Base-by-base conservation (phyloP, 352 stramenopile genomes). In the Phytophthora constricta region DNA sequence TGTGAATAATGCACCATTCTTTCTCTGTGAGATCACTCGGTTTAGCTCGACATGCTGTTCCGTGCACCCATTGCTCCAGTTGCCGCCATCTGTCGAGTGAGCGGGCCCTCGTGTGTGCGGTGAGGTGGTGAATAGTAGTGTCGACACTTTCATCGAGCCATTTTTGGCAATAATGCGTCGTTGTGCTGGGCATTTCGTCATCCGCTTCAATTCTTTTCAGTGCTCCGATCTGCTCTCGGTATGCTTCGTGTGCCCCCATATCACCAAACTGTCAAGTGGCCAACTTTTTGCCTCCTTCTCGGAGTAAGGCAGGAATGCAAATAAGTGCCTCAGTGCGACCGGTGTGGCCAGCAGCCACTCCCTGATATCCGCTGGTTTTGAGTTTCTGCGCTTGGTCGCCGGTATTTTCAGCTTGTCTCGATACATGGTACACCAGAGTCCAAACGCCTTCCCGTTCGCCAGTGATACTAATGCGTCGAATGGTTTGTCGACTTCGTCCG, bases 231-330 rank as follows among this genome's bases (percentile, higher is more conserved):
- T 58, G 51, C 22, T 58, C 51, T 0, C 8, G 4, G 14, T 41
- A 26, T 4, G 22, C 23, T 31, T 49, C 5, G 37, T 13, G 4
- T 1, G 9, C 20, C 51, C 51, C 51, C 51, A 58, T 14, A 3
- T 26, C 5, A 49, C 2, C 3, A 39, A 17, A 3, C 33, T 8
- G 11, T 33, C 13, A 14, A 49, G 5, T n/a, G 51, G 51, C 51
- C 51, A 58, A 9, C 22, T 8, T 49, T 58, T 58, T 0, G 37
- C 51, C 22, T 58, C 51, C 4, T 39, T 22, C 16, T 58, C 37
- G 0, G 20, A 34, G 16, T 49, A 58, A 17, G 33, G 37, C 0
- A 58, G 14, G 11, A 27, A 58, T 8, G 23, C 34, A n/a, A 58
- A 47, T 17, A 58, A 16, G 9, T 58, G 51, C 37, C 37, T 3